Percentiles rank a stretch among this genome's conserved stretches.
phyloP scores from a whole-genome alignment of 2,329 filamentous ascomycete genomes.

The Arthrobotrys pseudoclavata region DNA sequence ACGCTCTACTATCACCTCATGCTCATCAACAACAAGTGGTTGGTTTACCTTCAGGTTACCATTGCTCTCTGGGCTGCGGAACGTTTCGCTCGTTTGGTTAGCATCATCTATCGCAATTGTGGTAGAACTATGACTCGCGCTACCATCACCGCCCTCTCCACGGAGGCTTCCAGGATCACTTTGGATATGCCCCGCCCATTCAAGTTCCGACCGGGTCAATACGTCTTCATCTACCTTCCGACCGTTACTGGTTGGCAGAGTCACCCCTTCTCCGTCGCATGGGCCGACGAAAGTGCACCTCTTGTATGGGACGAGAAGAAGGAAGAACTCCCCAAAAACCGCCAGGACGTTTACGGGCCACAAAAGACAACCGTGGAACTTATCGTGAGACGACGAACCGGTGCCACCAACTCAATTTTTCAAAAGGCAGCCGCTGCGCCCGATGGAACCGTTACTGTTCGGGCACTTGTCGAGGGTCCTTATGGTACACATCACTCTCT shows the following conservation, averaged over 20 bases:
- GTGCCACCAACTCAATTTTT: slow-evolving; percentile 79
- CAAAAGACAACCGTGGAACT: slow-evolving; percentile 78
- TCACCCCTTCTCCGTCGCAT: slow-evolving; percentile 83
- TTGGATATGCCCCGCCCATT: slow-evolving; percentile 82
- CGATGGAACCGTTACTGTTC: slow-evolving; percentile 74
- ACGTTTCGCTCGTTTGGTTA: slow-evolving; percentile 73
- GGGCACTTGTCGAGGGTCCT: slow-evolving; percentile 79
- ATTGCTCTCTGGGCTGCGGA: slow-evolving; percentile 78
- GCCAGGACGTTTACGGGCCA: slow-evolving; percentile 73
- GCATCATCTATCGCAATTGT: slow-evolving; percentile 76
- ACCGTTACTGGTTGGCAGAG: slow-evolving; percentile 77
- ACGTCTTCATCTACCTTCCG: slow-evolving; percentile 84
- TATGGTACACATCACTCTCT: slow-evolving; percentile 80
- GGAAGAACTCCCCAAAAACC: slow-evolving; percentile 70
- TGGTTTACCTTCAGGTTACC: slow-evolving; percentile 74
- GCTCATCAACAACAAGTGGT: slow-evolving; percentile 71
- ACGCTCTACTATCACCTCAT: slow-evolving; percentile 78
- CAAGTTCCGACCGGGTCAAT: slow-evolving; percentile 80
- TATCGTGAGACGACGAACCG: slow-evolving; percentile 79
- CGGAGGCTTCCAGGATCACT: slow-evolving; percentile 80
- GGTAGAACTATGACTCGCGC: slow-evolving; percentile 75
- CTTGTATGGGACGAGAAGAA: slow-evolving; percentile 68
- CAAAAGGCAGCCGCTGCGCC: slow-evolving; percentile 75
- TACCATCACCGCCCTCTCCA: slow-evolving; percentile 80
- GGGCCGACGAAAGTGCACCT: slow-evolving; percentile 76